These are phyloP conservation scores for Quercus mongolica DNA, from an alignment of 306 rosid species.

Conservation along the genomic window DNA sequence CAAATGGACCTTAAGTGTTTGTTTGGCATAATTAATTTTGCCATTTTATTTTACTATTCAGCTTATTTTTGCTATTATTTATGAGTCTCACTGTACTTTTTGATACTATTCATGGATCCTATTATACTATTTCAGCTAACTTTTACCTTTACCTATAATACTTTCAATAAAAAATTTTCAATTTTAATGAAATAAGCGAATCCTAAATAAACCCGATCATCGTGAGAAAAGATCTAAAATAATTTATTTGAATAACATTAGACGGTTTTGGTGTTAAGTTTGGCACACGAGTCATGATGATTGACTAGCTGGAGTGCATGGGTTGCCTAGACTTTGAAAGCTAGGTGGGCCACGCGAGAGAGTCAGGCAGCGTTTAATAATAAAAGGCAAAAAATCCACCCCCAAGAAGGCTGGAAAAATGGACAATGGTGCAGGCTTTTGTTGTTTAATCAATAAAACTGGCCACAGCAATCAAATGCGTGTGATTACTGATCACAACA, in stretches of 20 bases:
- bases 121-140: accelerated
- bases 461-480: background rate
- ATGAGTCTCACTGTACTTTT: accelerated
- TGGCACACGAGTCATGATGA: conserved; percentile 14
- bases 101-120: accelerated
- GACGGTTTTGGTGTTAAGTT: too few species aligned
- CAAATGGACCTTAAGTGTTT: too few species aligned
- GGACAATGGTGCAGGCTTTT: background rate
- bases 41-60: too few species aligned
- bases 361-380: background rate
- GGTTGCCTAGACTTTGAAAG: conserved; percentile 3
- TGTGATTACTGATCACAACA: background rate
- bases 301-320: background rate
- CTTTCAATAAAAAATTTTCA: too few species aligned
- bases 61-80: too few species aligned
- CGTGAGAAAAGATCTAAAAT: too few species aligned
- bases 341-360: conserved; percentile 23
- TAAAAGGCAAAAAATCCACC: conserved; percentile 4
- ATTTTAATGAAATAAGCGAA: accelerated
- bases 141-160: too few species aligned
- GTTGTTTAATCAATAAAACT: background rate
- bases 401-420: conserved; percentile 53
- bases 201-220: too few species aligned
- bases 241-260: too few species aligned
- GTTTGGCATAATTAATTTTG: too few species aligned